Conservation (phyloP, 1,284 basidiomycete species). For the Cutaneotrichosporon sp. region DNA sequence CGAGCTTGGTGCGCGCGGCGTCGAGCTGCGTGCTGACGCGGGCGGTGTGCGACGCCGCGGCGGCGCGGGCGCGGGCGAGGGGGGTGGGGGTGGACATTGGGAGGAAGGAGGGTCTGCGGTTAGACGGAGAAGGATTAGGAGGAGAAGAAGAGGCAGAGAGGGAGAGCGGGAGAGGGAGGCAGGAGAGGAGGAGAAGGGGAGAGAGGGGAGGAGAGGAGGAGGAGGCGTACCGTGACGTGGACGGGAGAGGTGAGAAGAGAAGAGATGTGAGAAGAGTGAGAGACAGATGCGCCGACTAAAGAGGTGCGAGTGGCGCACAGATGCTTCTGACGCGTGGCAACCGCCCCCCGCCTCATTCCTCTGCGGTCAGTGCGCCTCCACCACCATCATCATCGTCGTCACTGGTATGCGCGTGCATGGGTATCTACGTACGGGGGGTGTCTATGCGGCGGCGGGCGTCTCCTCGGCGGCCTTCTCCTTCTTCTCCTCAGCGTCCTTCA, state of each 20-base stretch:
- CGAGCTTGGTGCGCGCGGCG: not conserved
- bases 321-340: too few relatives aligned
- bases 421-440: not conserved
- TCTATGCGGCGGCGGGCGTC: too few relatives aligned
- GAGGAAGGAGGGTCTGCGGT: not conserved
- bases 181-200: too few relatives aligned
- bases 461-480: not conserved
- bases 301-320: too few relatives aligned
- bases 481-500: not conserved
- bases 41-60: not conserved
- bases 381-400: not conserved
- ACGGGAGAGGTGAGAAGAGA: not conserved
- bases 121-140: not conserved
- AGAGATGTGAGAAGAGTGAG: too few relatives aligned
- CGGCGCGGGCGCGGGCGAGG: constrained; percentile 7
- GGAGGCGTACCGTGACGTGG: too few relatives aligned
- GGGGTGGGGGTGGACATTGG: not conserved
- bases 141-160: too few relatives aligned
- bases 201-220: too few relatives aligned
- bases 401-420: not conserved
- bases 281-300: too few relatives aligned
- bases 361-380: not conserved
- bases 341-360: too few relatives aligned
- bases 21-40: not conserved
- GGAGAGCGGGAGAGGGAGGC: not conserved